phyloP scores from a whole-genome alignment of 1,284 basidiomycete species.

The Phellopilus nigrolimitatus region DNA sequence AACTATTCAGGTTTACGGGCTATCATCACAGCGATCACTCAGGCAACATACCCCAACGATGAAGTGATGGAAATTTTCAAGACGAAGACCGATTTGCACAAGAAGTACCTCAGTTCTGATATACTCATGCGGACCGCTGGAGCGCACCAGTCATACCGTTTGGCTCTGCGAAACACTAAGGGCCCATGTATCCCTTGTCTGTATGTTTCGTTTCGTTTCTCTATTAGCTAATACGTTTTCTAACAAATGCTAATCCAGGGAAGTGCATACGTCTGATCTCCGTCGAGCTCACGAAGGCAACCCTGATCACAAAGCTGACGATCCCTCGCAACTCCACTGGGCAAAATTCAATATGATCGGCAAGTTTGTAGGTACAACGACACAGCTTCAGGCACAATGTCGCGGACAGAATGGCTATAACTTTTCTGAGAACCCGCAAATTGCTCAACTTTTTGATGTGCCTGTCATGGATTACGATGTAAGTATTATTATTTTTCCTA shows the following conservation, averaged over 20 bases:
- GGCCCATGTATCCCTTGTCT: constrained; percentile 78
- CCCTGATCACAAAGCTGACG: constrained; percentile 53
- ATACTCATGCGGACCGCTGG: constrained; percentile 66
- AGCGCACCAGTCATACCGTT: constrained; percentile 73
- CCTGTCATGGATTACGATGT: constrained; percentile 64
- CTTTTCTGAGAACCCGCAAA: constrained; percentile 45
- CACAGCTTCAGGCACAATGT: constrained; percentile 70
- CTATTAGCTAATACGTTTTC: constrained; percentile 6
- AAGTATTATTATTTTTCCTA: neutral
- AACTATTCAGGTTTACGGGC: constrained; percentile 80
- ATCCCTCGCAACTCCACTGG: constrained; percentile 72
- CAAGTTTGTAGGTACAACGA: constrained; percentile 64
- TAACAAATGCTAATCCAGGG: too few relatives aligned
- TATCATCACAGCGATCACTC: constrained; percentile 77
- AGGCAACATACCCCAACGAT: constrained; percentile 64
- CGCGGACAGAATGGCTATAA: constrained; percentile 52
- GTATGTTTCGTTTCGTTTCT: constrained; percentile 37
- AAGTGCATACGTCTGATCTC: constrained; percentile 80
- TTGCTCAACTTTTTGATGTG: constrained; percentile 47
- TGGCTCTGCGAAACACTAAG: constrained; percentile 74
- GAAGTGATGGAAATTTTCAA: constrained; percentile 67
- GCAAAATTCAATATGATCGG: constrained; percentile 85
- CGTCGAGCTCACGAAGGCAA: constrained; percentile 77
- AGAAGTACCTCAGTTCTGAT: constrained; percentile 72
- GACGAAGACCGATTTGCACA: constrained; percentile 56